phyloP scores from a whole-genome alignment of 163 green algal genomes.

The Trebouxia gelatinosa region DNA sequence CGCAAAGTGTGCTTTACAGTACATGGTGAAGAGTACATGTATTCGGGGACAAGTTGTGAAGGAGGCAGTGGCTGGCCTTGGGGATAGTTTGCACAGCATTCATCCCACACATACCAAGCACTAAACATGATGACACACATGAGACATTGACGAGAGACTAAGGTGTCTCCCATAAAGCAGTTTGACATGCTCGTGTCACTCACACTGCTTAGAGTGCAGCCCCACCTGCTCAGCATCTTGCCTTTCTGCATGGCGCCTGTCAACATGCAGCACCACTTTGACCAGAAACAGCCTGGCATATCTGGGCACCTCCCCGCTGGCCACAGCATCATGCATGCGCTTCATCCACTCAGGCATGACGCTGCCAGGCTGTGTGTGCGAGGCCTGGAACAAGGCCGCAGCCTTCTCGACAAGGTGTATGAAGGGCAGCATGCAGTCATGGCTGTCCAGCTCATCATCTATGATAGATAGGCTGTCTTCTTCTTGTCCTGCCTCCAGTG shows the following conservation, averaged over 20 bases:
- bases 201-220: too few species aligned
- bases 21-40: too few species aligned
- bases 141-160: too few species aligned
- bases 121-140: too few species aligned
- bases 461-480: slow-evolving; percentile 22
- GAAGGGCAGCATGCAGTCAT: slow-evolving; percentile 33
- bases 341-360: slow-evolving; percentile 36
- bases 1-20: too few species aligned
- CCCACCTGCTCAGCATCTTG: background rate
- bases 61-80: too few species aligned
- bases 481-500: background rate
- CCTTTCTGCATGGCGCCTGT: slow-evolving; percentile 29
- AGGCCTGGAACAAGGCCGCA: slow-evolving; percentile 1
- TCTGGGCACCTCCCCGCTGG: background rate
- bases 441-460: slow-evolving; percentile 38
- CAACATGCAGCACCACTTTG: slow-evolving; percentile 39
- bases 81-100: too few species aligned
- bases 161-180: too few species aligned
- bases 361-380: background rate
- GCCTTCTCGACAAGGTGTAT: slow-evolving; percentile 34
- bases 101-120: too few species aligned
- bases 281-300: slow-evolving; percentile 32
- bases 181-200: too few species aligned
- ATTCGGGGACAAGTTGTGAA: too few species aligned
- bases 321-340: slow-evolving; percentile 16